A percentile compares a stretch with the other conserved stretches of the same genome.
Conservation (phyloP, 2,329 filamentous ascomycete genomes). For the Fusarium vanettenii region DNA sequence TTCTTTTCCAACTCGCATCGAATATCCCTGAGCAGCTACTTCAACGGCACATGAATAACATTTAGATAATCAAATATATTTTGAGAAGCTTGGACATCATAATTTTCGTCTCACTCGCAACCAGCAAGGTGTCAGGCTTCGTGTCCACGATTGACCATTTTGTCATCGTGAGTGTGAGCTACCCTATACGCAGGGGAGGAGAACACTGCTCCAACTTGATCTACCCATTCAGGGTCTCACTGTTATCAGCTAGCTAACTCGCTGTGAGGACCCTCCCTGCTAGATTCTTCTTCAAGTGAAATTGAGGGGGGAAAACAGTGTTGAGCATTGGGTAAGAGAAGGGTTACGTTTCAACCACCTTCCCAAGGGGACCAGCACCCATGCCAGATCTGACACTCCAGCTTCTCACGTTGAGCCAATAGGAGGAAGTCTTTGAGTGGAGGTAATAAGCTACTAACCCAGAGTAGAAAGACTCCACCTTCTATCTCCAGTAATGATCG, state of each 20-base stretch:
- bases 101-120: neutral
- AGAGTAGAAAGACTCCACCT: neutral
- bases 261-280: neutral
- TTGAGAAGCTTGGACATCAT: neutral
- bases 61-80: too few relatives aligned
- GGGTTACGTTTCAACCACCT: neutral
- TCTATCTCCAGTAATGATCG: neutral
- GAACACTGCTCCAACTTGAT: neutral
- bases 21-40: too few relatives aligned
- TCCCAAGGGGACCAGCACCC: neutral
- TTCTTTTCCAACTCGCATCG: too few relatives aligned
- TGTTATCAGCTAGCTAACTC: neutral
- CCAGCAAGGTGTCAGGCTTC: neutral
- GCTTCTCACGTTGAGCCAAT: neutral
- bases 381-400: neutral
- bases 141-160: neutral
- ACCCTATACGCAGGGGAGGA: neutral
- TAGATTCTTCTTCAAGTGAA: neutral
- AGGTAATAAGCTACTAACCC: neutral
- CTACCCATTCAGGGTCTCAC: neutral
- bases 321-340: neutral
- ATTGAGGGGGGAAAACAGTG: neutral
- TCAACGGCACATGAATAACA: too few relatives aligned
- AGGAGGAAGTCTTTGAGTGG: neutral
- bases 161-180: neutral